Percentiles rank a stretch among this genome's conserved stretches.
These are phyloP conservation scores for Hymenotorrendiella dingleyae DNA, from an alignment of 2,329 filamentous ascomycete species.

Conservation along the genomic window DNA sequence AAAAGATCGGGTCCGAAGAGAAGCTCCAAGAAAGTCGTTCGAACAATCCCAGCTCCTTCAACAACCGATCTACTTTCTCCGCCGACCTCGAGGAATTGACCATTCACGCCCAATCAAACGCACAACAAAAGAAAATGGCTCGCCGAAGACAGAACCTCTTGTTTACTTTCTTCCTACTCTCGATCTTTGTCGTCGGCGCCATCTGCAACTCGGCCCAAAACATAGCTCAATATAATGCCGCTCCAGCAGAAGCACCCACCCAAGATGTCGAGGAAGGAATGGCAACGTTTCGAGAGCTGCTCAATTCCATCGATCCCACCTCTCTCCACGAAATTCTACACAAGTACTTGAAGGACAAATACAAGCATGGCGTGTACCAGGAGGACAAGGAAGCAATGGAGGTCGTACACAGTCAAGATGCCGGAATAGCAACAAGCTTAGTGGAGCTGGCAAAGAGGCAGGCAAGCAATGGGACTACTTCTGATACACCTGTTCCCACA, in stretches of 20 bases:
- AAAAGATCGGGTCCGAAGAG: slow-evolving; percentile 13
- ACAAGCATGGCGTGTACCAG: slow-evolving; percentile 62
- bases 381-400: slow-evolving; percentile 59
- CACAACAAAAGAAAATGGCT: slow-evolving; percentile 31
- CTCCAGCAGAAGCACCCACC: slow-evolving; percentile 5
- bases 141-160: slow-evolving; percentile 34
- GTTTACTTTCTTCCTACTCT: slow-evolving; percentile 29
- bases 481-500: not conserved
- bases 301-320: slow-evolving; percentile 51
- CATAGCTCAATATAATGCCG: slow-evolving; percentile 2
- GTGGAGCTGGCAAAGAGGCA: slow-evolving; percentile 61
- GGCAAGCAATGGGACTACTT: slow-evolving; percentile 24
- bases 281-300: slow-evolving; percentile 44
- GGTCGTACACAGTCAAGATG: slow-evolving; percentile 54
- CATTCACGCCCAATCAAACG: not conserved
- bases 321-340: slow-evolving; percentile 63
- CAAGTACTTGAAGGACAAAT: slow-evolving; percentile 54
- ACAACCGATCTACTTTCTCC: slow-evolving; percentile 2
- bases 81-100: slow-evolving; percentile 8
- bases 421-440: slow-evolving; percentile 55
- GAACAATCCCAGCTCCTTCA: too few species aligned
- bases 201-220: slow-evolving; percentile 29
- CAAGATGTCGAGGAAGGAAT: slow-evolving; percentile 23
- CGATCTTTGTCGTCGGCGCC: slow-evolving; percentile 32
- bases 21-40: slow-evolving; percentile 6